Evolutionary conservation across 2,329 filamentous ascomycete genomes (phyloP), one percentile per base, ranked within the genome.

Genomic region (Aspergillaceae sp.): DNA sequence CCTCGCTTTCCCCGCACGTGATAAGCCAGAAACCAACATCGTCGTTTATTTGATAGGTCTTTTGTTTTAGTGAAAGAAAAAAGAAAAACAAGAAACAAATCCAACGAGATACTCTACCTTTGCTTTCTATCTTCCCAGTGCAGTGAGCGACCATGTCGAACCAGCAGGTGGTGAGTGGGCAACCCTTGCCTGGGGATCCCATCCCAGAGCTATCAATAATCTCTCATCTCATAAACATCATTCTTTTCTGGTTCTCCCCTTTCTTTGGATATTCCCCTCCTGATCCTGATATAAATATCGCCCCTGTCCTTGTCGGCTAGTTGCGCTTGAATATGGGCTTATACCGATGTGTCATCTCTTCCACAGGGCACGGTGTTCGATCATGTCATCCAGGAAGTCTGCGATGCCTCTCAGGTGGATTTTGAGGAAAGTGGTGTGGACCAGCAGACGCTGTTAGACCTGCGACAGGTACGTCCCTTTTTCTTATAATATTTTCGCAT

Each of bases 361-460:
- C 49, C 41, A 59, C 51, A 82, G 74, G 92, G 92, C 61, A 72
- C 74, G 56, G 84, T 97, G 62, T 98, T 96, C 63, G 76, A 84
- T 52, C 87, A 92, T 72, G 89, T 98, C 65, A 87, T 97, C 69
- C 84, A 91, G 58, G 85, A 86, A 73, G 90, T 98, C 63, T 87
- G 96, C 69, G 85, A 91, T 59, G 83, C 84, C 56, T 96, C 91
- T 62, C 80, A 87, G 62, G 86, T 91, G 62, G 92, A 97, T 70
- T 97, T 98, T 66, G 92, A 98, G 68, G 92, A 98, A 72, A 88
- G 85, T 58, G 92, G 92, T 59, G 85, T 97, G 54, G 88, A 94
- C 59, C 85, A 91, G 66, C 75, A 80, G 57, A 91, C 91, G 43
- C 74, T 98, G 60, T 82, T 91, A 56, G 87, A 95, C 67, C 75